These are phyloP conservation scores for Vaccinium macrocarpon DNA, from an alignment of 148 eudicot species.

Conservation along the genomic window DNA sequence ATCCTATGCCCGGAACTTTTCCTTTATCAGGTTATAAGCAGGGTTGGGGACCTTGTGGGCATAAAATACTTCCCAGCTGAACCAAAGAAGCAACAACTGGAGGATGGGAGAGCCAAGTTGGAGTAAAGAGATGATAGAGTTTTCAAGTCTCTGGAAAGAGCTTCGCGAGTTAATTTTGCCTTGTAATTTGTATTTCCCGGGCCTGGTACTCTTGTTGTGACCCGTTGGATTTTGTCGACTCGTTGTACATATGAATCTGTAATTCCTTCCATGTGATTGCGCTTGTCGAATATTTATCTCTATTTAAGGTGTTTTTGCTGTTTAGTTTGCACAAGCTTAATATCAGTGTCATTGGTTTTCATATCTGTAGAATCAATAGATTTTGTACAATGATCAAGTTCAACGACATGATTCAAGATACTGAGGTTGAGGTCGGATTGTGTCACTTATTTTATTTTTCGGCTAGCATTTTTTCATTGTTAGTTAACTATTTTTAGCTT, in stretches of 20 bases:
- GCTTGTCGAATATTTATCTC: neutral
- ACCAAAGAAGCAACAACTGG: slow-evolving; percentile 65
- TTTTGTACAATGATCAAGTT: neutral
- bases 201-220: neutral
- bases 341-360: neutral
- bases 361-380: neutral
- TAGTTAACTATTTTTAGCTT: neutral
- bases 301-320: neutral
- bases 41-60: slow-evolving; percentile 87
- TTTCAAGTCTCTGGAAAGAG: neutral
- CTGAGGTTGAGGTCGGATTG: too few relatives aligned
- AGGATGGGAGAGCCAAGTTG: slow-evolving; percentile 50
- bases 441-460: too few relatives aligned
- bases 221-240: neutral
- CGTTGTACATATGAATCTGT: slow-evolving; percentile 16
- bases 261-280: neutral
- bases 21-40: slow-evolving; percentile 58
- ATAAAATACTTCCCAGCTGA: slow-evolving; percentile 96
- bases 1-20: neutral
- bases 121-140: slow-evolving; percentile 23
- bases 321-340: neutral
- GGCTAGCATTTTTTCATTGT: neutral
- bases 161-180: slow-evolving; percentile 4
- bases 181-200: neutral
- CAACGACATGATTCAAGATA: too few relatives aligned